Percentiles rank a stretch among this genome's conserved stretches.
Conservation (phyloP, 2,329 filamentous ascomycete genomes). For the Hirsutella minnesotensis region DNA sequence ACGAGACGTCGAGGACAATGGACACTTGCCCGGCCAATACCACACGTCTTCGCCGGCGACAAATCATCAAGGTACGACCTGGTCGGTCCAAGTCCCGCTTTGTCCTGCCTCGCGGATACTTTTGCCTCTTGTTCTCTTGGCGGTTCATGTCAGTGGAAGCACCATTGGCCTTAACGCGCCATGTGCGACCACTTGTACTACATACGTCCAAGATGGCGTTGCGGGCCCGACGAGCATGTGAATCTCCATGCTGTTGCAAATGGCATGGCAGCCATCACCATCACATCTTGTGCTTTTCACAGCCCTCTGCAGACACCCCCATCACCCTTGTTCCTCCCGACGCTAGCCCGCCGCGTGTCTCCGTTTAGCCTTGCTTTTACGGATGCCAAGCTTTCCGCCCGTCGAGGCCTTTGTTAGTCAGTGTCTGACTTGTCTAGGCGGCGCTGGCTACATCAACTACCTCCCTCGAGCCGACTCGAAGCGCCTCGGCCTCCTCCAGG, state of each 20-base stretch:
- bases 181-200: too few relatives aligned
- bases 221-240: too few relatives aligned
- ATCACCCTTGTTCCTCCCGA: too few relatives aligned
- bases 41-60: slow-evolving; percentile 11
- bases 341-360: too few relatives aligned
- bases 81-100: not conserved
- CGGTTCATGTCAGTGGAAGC: too few relatives aligned
- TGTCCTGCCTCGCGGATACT: not conserved
- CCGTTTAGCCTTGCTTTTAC: too few relatives aligned
- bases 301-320: too few relatives aligned
- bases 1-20: slow-evolving; percentile 32
- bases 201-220: too few relatives aligned
- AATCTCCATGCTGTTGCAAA: too few relatives aligned
- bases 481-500: slow-evolving; percentile 38
- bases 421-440: slow-evolving; percentile 1
- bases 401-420: not conserved
- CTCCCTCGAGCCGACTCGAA: slow-evolving; percentile 31
- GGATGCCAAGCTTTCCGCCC: not conserved
- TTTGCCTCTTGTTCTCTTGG: not conserved
- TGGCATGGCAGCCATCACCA: too few relatives aligned
- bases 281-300: too few relatives aligned
- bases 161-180: too few relatives aligned
- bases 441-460: slow-evolving; percentile 37
- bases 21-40: slow-evolving; percentile 31
- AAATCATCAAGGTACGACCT: slow-evolving; percentile 33